Evolutionary conservation across 1,284 basidiomycete genomes (phyloP).

Genomic region (Amylostereum areolatum): DNA sequence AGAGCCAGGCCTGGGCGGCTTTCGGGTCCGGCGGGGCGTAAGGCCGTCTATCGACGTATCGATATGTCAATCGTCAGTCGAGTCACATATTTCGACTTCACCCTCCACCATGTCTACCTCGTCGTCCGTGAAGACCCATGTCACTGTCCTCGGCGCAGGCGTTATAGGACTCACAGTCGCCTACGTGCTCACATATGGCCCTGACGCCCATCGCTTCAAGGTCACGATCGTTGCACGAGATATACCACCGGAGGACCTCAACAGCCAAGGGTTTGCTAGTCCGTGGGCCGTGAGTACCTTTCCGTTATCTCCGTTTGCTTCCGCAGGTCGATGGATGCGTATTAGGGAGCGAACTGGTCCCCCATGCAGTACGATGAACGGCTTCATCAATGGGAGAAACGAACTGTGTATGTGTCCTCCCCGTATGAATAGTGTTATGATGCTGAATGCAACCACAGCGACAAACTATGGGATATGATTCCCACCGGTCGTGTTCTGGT

Average conservation of each 20-base stretch:
- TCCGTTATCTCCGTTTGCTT: neutral
- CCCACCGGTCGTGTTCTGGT: conserved; percentile 41
- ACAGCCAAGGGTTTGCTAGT: conserved; percentile 55
- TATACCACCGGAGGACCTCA: conserved; percentile 49
- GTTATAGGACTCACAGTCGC: conserved; percentile 42
- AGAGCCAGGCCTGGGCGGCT: too few species aligned
- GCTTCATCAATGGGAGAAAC: conserved; percentile 33
- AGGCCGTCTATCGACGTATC: too few species aligned
- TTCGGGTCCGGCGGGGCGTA: too few species aligned
- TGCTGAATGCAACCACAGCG: conserved; percentile 22
- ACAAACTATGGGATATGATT: conserved; percentile 44
- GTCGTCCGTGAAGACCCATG: conserved; percentile 5
- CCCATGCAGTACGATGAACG: conserved; percentile 40
- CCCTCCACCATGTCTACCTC: neutral
- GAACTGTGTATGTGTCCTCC: conserved; percentile 32
- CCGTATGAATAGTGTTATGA: neutral
- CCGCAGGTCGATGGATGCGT: neutral
- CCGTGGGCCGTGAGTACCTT: conserved; percentile 59
- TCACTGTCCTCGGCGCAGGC: conserved; percentile 50
- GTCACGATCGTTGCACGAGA: conserved; percentile 63
- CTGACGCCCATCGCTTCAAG: conserved; percentile 24
- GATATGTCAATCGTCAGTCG: too few species aligned
- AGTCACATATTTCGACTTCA: neutral
- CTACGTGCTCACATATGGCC: conserved; percentile 27
- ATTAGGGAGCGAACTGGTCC: conserved; percentile 63